Base-by-base conservation (phyloP, 2,329 filamentous ascomycete species). In the Tricladium varicosporioides region DNA sequence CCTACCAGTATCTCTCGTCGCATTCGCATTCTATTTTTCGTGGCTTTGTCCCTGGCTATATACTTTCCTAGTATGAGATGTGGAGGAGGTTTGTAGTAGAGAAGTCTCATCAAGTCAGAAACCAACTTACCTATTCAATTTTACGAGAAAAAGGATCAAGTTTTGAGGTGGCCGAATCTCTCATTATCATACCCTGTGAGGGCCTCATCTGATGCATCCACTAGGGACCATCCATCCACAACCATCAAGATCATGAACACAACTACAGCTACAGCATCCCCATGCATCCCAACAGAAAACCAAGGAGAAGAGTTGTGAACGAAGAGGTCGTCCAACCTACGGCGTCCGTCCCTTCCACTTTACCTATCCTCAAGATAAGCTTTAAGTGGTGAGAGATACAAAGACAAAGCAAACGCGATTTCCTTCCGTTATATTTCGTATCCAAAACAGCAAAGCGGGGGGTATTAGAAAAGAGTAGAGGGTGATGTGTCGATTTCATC, bases 401-500 rank as follows among this genome's bases (percentile, higher is more conserved):
- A 56, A 27, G 44, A 45, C 64, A 70, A 70, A 64, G 63, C 61
- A 69, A 71, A 66, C 66, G 64, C 63, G 22, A 67, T 61, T 65
- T 65, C 66, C 66, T 70, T 68, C 65, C 65, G 53, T 65, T 63
- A 54, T 61, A 61, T 27, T 27, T 27, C 22, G 22, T 27, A 54
- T 50, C 52, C 53, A 63, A 64, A 65, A 67, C 59, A 67, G 62
- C 65, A 66, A 66, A 65, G 67, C 67, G 56, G 63, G 69, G 65
- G 67, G 65, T 67, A 73, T 71, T 70, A 71, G 66, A 70, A 71
- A 65, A 27, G 65, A 71, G 68, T 70, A 67, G 70, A 71, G 71
- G 69, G 71, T 68, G 67, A 66, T 67, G 65, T 58, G 63, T 65
- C 66, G 69, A 58, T 64, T 68, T 73, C 74, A 75, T 74, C 72